A percentile compares a stretch with the other conserved stretches of the same genome.
Evolutionary conservation across 768 basidiomycete genomes (phyloP).

Genomic region (Russula virescens): DNA sequence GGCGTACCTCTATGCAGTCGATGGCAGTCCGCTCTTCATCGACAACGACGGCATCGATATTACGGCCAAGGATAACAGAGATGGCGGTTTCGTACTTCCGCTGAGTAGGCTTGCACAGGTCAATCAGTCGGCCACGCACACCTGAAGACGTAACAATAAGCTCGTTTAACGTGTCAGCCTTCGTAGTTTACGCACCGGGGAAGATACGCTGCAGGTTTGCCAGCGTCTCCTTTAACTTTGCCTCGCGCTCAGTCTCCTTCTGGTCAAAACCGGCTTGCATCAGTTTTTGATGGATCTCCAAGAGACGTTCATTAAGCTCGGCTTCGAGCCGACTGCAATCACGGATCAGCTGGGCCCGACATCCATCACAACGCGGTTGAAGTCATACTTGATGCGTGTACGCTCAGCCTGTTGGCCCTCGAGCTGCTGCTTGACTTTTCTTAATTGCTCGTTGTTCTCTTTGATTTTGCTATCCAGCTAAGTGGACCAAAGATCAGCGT

Average conservation of each 20-base stretch:
- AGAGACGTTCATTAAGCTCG: slow-evolving; percentile 89
- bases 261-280: slow-evolving; percentile 87
- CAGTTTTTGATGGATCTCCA: slow-evolving; percentile 74
- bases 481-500: background rate
- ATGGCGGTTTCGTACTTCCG: slow-evolving; percentile 91
- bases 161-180: background rate
- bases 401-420: slow-evolving; percentile 84
- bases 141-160: slow-evolving; percentile 39
- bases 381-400: slow-evolving; percentile 63
- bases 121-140: slow-evolving; percentile 87
- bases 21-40: slow-evolving; percentile 97
- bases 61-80: slow-evolving; percentile 85
- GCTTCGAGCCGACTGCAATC: slow-evolving; percentile 72
- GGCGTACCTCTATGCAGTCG: slow-evolving; percentile 85
- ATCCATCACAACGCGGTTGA: background rate
- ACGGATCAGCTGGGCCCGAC: background rate
- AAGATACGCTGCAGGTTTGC: slow-evolving; percentile 82
- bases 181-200: slow-evolving; percentile 48
- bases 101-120: slow-evolving; percentile 90
- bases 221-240: slow-evolving; percentile 79
- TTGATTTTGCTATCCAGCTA: slow-evolving; percentile 60
- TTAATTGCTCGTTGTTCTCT: slow-evolving; percentile 54
- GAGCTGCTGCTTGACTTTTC: slow-evolving; percentile 64
- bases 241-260: slow-evolving; percentile 81
- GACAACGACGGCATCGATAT: slow-evolving; percentile 93